Percentiles rank a stretch among this genome's conserved stretches.
These are phyloP conservation scores for Penicillium lividum DNA, from an alignment of 495 filamentous ascomycete species.

Conservation along the genomic window DNA sequence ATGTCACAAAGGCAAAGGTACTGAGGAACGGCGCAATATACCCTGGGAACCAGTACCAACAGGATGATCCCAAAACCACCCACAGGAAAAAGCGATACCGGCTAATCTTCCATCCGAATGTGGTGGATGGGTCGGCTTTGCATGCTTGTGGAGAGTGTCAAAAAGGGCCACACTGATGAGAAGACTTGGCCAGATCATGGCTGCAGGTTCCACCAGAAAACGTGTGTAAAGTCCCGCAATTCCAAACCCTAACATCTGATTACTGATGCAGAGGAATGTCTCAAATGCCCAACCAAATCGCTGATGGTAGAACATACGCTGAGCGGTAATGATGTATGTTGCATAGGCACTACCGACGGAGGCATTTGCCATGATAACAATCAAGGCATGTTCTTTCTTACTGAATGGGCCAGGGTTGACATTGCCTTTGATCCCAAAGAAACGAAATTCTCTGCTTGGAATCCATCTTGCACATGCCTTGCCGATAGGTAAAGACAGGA, in stretches of 20 bases:
- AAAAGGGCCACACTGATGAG: conserved; percentile 67
- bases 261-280: conserved; percentile 66
- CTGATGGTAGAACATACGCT: conserved; percentile 66
- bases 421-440: conserved; percentile 57
- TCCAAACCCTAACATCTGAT: conserved; percentile 71
- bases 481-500: conserved; percentile 69
- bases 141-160: conserved; percentile 69
- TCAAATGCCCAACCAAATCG: conserved; percentile 68
- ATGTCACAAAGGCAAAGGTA: conserved; percentile 48
- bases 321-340: conserved; percentile 66
- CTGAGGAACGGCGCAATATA: conserved; percentile 50
- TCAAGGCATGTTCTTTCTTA: conserved; percentile 74
- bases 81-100: conserved; percentile 67
- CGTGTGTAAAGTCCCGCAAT: conserved; percentile 68
- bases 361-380: conserved; percentile 67
- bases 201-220: conserved; percentile 59
- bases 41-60: conserved; percentile 63
- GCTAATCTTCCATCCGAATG: conserved; percentile 65
- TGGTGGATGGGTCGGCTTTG: conserved; percentile 53
- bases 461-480: conserved; percentile 54
- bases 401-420: conserved; percentile 74
- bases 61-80: conserved; percentile 56
- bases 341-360: conserved; percentile 60
- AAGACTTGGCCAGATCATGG: conserved; percentile 75
- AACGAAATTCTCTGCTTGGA: conserved; percentile 51